Percentiles rank a stretch among this genome's conserved stretches.
Evolutionary conservation across 225 moss, liverwort and hornwort genomes (phyloP).

Genomic region (Marchantia paleacea): DNA sequence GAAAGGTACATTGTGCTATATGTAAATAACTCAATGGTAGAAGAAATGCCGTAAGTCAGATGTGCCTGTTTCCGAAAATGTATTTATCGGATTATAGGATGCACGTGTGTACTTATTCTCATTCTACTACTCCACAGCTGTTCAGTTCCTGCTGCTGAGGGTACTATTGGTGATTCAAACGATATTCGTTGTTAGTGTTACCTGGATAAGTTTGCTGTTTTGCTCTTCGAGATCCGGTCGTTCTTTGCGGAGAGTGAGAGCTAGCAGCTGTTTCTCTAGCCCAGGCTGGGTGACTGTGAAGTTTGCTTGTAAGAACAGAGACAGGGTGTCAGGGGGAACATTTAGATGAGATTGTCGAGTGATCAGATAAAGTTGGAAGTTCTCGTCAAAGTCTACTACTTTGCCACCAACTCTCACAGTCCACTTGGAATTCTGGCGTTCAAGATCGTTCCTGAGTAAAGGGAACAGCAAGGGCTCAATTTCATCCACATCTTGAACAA

Average conservation of each 20-base stretch:
- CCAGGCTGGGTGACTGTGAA: conserved; percentile 34
- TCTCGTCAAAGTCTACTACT: conserved; percentile 30
- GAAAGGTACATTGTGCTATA: neutral
- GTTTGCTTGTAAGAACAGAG: conserved; percentile 30
- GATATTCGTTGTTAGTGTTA: neutral
- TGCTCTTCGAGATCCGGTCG: conserved; percentile 38
- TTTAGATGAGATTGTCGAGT: conserved; percentile 29
- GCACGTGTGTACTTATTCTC: too few species aligned
- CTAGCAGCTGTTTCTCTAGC: conserved; percentile 35
- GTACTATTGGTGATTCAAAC: too few species aligned
- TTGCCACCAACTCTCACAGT: conserved; percentile 32
- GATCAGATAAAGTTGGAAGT: conserved; percentile 34
- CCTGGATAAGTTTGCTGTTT: conserved; percentile 36
- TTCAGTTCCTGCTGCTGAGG: too few species aligned
- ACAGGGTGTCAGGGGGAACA: conserved; percentile 28
- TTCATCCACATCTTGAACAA: conserved; percentile 41
- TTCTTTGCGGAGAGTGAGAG: conserved; percentile 31
- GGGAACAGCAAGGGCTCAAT: conserved; percentile 39
- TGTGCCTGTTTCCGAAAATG: too few species aligned
- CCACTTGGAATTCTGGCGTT: conserved; percentile 34
- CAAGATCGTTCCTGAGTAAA: conserved; percentile 31
- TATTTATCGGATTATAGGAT: too few species aligned
- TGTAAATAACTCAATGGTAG: too few species aligned
- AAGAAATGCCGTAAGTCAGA: too few species aligned
- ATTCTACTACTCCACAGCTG: too few species aligned